phyloP scores from a whole-genome alignment of 148 eudicot genomes.

The Polygonum aviculare region DNA sequence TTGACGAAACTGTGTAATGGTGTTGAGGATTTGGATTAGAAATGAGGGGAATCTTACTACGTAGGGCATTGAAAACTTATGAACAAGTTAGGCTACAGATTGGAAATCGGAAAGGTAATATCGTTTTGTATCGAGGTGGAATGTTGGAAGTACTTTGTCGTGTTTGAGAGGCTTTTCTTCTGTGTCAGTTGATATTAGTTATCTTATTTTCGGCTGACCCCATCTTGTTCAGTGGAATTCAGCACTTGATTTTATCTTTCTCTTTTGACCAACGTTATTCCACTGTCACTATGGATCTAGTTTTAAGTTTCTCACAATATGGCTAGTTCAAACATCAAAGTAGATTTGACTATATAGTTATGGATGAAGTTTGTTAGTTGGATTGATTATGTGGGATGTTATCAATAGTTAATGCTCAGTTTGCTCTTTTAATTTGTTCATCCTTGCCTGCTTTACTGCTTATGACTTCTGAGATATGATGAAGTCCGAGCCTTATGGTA shows the following conservation, averaged over 20 bases:
- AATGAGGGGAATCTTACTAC: not conserved
- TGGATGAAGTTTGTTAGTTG: not conserved
- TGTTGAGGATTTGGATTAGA: not conserved
- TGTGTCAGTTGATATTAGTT: too few relatives aligned
- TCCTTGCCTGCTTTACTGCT: not conserved
- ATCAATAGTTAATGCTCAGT: not conserved
- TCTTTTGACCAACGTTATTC: not conserved
- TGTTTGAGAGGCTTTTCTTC: not conserved
- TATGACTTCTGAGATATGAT: not conserved
- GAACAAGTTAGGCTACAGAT: too few relatives aligned
- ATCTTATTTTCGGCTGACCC: not conserved
- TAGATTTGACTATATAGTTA: not conserved
- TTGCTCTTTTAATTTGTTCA: not conserved
- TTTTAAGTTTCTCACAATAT: not conserved
- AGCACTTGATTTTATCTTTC: not conserved
- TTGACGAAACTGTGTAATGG: not conserved
- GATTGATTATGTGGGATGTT: not conserved
- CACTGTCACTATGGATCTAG: not conserved
- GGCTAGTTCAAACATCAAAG: not conserved
- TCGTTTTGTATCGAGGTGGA: not conserved
- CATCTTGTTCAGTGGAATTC: not conserved
- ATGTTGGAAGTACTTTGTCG: not conserved
- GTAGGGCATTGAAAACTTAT: not conserved
- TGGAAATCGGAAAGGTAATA: not conserved
- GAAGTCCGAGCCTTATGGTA: not conserved